Percentiles rank a stretch among this genome's conserved stretches.
phyloP scores from a whole-genome alignment of 2,329 filamentous ascomycete species.

The Aspergillus sp. region DNA sequence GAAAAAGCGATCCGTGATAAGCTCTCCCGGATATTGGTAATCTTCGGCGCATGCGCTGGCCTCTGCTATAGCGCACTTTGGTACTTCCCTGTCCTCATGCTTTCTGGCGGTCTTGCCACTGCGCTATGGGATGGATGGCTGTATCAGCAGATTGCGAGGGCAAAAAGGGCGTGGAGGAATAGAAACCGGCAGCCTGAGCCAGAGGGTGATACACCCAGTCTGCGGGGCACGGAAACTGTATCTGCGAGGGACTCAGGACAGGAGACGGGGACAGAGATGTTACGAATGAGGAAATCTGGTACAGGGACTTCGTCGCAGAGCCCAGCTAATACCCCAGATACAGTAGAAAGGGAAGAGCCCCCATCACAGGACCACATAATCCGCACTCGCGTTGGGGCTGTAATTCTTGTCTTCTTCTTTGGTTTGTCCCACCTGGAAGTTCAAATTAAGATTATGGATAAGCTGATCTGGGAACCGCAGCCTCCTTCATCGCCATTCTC shows the following conservation, averaged over 20 bases:
- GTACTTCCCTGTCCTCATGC: constrained; percentile 70
- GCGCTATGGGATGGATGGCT: constrained; percentile 58
- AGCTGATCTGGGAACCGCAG: constrained; percentile 5
- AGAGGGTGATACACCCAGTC: constrained; percentile 10
- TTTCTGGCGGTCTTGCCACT: constrained; percentile 53
- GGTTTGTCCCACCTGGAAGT: neutral
- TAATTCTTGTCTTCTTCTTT: constrained; percentile 51
- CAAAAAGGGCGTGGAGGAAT: constrained; percentile 21
- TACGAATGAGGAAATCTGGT: constrained; percentile 11
- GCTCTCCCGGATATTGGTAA: constrained; percentile 63
- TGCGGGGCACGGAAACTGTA: too few species aligned
- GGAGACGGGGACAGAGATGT: neutral
- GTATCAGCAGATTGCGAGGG: constrained; percentile 45
- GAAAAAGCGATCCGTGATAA: constrained; percentile 67
- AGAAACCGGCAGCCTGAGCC: constrained; percentile 17
- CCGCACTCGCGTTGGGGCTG: constrained; percentile 36
- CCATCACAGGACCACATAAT: constrained; percentile 19
- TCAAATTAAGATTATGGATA: neutral
- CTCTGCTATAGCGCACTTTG: constrained; percentile 71
- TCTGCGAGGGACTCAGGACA: neutral
- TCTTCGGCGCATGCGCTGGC: constrained; percentile 63
- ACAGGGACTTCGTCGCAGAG: too few species aligned
- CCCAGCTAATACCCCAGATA: too few species aligned
- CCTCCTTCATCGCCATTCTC: constrained; percentile 59
- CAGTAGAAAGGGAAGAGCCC: too few species aligned